Evolutionary conservation across 1,284 basidiomycete species (phyloP).

Genomic region (Cryptococcus floricola): DNA sequence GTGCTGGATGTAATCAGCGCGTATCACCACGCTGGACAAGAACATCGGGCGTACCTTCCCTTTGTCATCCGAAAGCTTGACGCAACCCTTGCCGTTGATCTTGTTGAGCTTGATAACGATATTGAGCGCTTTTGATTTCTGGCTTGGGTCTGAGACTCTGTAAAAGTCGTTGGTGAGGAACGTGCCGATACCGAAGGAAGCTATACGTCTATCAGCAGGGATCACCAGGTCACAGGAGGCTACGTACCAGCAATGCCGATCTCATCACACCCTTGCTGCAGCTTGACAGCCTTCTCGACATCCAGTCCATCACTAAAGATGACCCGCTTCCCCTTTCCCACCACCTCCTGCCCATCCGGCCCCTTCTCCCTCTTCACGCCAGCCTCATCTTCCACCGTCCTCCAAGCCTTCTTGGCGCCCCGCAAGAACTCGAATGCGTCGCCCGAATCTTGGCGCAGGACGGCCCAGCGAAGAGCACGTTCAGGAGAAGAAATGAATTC

Average conservation of each 20-base stretch:
- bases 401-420: slow-evolving; percentile 63
- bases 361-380: slow-evolving; percentile 53
- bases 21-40: neutral
- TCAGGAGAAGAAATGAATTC: slow-evolving; percentile 62
- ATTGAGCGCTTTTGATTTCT: slow-evolving; percentile 75
- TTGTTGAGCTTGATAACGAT: slow-evolving; percentile 87
- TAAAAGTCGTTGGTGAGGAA: slow-evolving; percentile 83
- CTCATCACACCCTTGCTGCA: slow-evolving; percentile 68
- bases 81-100: slow-evolving; percentile 68
- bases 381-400: slow-evolving; percentile 24
- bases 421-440: slow-evolving; percentile 75
- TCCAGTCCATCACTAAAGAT: slow-evolving; percentile 79
- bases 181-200: slow-evolving; percentile 87
- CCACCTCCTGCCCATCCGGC: slow-evolving; percentile 60
- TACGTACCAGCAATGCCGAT: slow-evolving; percentile 67
- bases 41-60: slow-evolving; percentile 61
- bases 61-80: slow-evolving; percentile 89
- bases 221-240: neutral
- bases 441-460: slow-evolving; percentile 87
- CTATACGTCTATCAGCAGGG: slow-evolving; percentile 31
- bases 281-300: slow-evolving; percentile 63
- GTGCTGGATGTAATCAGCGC: slow-evolving; percentile 22
- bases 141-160: slow-evolving; percentile 56
- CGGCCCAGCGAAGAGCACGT: slow-evolving; percentile 67
- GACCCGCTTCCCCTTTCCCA: slow-evolving; percentile 63